A percentile compares a stretch with the other conserved stretches of the same genome.
Evolutionary conservation across 169 alveolate genomes (phyloP).

Genomic region (Theileria sp.): DNA sequence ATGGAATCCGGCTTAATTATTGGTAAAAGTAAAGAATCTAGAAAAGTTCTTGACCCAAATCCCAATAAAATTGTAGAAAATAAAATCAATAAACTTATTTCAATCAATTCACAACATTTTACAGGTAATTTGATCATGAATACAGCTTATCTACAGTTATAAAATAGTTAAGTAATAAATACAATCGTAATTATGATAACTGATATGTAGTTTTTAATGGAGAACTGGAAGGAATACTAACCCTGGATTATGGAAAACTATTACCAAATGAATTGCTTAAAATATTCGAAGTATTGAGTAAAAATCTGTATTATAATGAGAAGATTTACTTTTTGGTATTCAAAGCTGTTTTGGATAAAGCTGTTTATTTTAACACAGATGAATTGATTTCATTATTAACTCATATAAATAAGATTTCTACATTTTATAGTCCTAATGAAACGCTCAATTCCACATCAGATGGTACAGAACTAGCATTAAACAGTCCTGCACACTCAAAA

Average conservation of each 20-base stretch:
- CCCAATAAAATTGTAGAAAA: not conserved
- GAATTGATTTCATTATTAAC: conserved; percentile 21
- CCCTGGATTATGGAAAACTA: conserved; percentile 18
- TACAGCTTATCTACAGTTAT: not conserved
- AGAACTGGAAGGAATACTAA: not conserved
- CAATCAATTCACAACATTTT: not conserved
- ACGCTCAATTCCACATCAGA: not conserved
- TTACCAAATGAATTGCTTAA: conserved; percentile 25
- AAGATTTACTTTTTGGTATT: conserved; percentile 19
- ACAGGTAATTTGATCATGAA: not conserved
- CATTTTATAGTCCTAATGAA: not conserved
- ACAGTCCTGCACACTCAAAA: not conserved
- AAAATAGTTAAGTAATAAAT: not conserved
- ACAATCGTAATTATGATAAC: too few species aligned
- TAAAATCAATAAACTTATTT: not conserved
- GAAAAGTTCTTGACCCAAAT: not conserved
- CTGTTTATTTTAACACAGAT: conserved; percentile 25
- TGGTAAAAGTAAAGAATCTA: not conserved
- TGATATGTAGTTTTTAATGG: not conserved
- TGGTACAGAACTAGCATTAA: not conserved
- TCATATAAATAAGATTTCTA: conserved; percentile 5
- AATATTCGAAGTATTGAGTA: conserved; percentile 28
- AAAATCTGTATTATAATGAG: conserved; percentile 42
- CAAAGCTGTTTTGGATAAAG: conserved; percentile 17
- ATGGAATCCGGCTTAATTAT: not conserved